Evolutionary conservation across 352 stramenopile genomes (phyloP).

Genomic region (Peronosclerospora sorghi): DNA sequence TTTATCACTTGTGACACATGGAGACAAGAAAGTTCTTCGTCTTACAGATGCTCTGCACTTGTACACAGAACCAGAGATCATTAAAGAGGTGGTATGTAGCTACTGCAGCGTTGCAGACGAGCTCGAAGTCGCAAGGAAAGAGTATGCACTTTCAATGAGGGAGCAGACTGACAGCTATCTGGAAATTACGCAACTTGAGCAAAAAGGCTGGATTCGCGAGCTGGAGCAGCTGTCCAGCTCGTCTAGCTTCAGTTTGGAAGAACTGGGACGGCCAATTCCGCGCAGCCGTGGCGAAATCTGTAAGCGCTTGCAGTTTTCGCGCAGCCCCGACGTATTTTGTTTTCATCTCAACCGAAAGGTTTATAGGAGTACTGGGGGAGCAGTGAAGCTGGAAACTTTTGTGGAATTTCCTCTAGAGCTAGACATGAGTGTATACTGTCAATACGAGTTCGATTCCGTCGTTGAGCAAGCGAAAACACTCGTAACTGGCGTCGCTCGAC

Average conservation of each 20-base stretch:
- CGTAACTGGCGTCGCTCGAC: background rate
- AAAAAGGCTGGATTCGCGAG: constrained; percentile 57
- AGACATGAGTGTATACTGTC: constrained; percentile 68
- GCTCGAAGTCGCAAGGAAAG: constrained; percentile 28
- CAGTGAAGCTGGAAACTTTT: constrained; percentile 68
- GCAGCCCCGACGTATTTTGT: constrained; percentile 72
- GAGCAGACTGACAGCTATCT: constrained; percentile 8
- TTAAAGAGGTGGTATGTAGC: constrained; percentile 66
- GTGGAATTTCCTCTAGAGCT: constrained; percentile 72
- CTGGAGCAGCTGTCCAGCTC: constrained; percentile 31
- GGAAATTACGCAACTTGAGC: constrained; percentile 48
- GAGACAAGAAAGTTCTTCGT: constrained; percentile 22
- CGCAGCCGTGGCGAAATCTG: constrained; percentile 37
- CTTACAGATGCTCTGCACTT: constrained; percentile 45
- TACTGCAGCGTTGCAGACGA: constrained; percentile 54
- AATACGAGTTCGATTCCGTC: constrained; percentile 36
- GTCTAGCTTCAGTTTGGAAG: constrained; percentile 23
- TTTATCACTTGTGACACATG: constrained; percentile 43
- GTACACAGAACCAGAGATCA: constrained; percentile 59
- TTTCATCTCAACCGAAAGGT: constrained; percentile 85
- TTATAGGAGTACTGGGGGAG: constrained; percentile 54
- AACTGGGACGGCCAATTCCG: constrained; percentile 25
- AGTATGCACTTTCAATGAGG: constrained; percentile 17
- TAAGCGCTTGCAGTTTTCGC: constrained; percentile 70
- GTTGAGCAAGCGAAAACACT: constrained; percentile 20